A percentile compares a stretch with the other conserved stretches of the same genome.
Evolutionary conservation across 2,329 filamentous ascomycete species (phyloP).

Genomic region (Cladorrhinum sp.): DNA sequence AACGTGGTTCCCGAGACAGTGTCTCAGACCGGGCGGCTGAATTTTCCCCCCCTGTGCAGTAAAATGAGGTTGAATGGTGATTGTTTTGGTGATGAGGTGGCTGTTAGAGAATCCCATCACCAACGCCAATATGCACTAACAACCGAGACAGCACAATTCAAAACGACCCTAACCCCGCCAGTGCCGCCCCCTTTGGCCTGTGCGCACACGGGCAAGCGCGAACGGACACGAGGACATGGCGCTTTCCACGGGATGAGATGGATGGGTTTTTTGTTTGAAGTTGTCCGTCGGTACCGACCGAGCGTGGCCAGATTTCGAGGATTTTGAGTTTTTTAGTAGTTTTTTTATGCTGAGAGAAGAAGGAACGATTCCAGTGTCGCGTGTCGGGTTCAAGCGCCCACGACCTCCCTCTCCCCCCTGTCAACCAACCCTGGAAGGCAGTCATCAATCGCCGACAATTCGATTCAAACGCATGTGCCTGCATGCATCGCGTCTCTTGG

Average conservation of each 20-base stretch:
- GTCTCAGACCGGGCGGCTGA: constrained; percentile 12
- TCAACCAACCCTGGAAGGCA: not conserved
- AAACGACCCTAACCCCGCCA: not conserved
- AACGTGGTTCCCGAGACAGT: constrained; percentile 15
- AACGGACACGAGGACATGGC: not conserved
- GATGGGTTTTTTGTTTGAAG: not conserved
- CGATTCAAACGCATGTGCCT: not conserved
- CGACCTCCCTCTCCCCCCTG: too few species aligned
- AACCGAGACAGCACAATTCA: not conserved
- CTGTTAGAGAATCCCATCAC: not conserved
- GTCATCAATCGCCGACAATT: not conserved
- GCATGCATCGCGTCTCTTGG: constrained; percentile 20
- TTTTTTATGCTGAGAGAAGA: too few species aligned
- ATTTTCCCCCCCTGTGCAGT: not conserved
- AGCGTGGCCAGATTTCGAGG: not conserved
- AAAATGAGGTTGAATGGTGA: not conserved
- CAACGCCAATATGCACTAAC: not conserved
- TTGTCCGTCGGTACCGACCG: not conserved
- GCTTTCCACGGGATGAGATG: not conserved
- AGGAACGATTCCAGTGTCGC: not conserved
- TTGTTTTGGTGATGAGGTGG: not conserved
- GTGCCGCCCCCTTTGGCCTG: not conserved
- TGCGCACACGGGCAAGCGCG: not conserved
- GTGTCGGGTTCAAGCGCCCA: not conserved
- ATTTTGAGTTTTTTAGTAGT: too few species aligned